Base-by-base conservation (phyloP, 768 basidiomycete species). In the Pisolithus orientalis region DNA sequence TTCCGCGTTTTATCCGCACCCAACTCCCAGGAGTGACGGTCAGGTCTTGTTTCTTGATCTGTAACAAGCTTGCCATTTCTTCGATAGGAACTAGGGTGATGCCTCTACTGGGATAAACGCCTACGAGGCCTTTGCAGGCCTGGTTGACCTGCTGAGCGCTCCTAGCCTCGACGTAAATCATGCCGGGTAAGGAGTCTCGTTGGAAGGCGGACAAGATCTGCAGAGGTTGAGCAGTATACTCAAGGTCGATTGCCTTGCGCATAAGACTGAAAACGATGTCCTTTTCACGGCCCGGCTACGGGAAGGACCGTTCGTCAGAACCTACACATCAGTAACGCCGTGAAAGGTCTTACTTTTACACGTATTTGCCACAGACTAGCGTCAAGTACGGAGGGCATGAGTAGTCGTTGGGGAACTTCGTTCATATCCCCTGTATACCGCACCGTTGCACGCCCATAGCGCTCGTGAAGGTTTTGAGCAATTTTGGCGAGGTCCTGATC, bases 351-450 rank as follows among this genome's bases (percentile, higher is more conserved):
- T 62, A 90, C 93, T 81, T 92, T 92, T 59, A 94, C 93, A 60
- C 90, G 79, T 51, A 98, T 83, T 72, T 94, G 93, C 94, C 94
- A 99, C 53, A 99, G 72, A 65, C 83, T 94, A 10, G 95, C 89
- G 66, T 99, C 96, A 50, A 95, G 87, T 0, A 96, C 92, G 3
- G 89, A 91, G 17, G 96, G 96, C 94, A 99, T 97, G 17, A 98
- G 77, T 50, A 97, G 69, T 14, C 92, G 78, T 62, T 97, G 94
- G 1, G 96, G 94, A 25, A 96, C 83, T 57, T 90, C 87, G 58
- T 91, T 95, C 81, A 90, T 86, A 66, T 95, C 93, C 28, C 92
- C 93, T 17, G 88, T 84, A 62, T 92, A 95, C 40, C 85, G 83
- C 48, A 82, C 79, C 3, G 83, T 79, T 24, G 79, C 74, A 45